Evolutionary conservation across 805 yeast genomes (phyloP).

Genomic region (Cyberlindnera americana): DNA sequence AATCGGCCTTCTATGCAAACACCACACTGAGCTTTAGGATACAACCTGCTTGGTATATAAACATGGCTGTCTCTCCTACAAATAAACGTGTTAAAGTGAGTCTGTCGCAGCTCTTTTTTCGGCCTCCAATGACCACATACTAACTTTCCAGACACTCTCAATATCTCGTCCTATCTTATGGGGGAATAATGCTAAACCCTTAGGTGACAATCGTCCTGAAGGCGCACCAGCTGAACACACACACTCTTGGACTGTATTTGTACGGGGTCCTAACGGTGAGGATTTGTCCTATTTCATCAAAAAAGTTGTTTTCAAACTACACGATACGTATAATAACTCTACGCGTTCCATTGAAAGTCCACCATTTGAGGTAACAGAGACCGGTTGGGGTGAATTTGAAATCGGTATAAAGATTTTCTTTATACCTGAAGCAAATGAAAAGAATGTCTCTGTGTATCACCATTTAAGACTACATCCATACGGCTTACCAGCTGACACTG

Average conservation of each 20-base stretch:
- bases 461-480: constrained; percentile 91
- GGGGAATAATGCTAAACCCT: constrained; percentile 76
- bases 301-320: constrained; percentile 90
- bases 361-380: constrained; percentile 92
- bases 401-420: constrained; percentile 84
- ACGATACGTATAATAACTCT: constrained; percentile 88
- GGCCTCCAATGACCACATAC: not conserved
- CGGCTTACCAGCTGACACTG: constrained; percentile 36
- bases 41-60: too few species aligned
- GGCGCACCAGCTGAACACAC: constrained; percentile 86
- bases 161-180: constrained; percentile 75
- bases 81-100: constrained; percentile 18
- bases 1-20: too few species aligned
- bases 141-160: constrained; percentile 46
- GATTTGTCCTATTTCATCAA: constrained; percentile 81
- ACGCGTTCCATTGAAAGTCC: constrained; percentile 85
- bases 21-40: too few species aligned
- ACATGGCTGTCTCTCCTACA: constrained; percentile 15
- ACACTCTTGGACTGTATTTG: constrained; percentile 92
- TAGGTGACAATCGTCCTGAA: constrained; percentile 51
- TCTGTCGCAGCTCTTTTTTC: too few species aligned
- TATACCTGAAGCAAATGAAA: constrained; percentile 82
- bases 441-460: constrained; percentile 80
- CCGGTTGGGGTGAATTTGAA: constrained; percentile 99
- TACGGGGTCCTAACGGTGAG: constrained; percentile 72